A percentile compares a stretch with the other conserved stretches of the same genome.
Conservation (phyloP, 2,329 filamentous ascomycete genomes). For the Cercospora sojina region DNA sequence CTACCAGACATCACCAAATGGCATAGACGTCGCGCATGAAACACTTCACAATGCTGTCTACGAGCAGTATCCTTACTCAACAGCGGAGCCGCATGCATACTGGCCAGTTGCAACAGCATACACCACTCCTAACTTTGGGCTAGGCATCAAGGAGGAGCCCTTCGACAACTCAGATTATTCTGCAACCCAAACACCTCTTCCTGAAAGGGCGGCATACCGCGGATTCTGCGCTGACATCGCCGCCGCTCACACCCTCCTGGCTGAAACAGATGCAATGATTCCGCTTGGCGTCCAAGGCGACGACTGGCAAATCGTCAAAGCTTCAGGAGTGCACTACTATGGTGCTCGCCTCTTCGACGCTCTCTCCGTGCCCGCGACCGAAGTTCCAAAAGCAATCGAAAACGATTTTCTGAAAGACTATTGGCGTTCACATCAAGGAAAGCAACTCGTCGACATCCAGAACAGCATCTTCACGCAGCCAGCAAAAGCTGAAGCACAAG, state of each 20-base stretch:
- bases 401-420: conserved; percentile 13
- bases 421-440: conserved; percentile 18
- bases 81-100: not conserved
- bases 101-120: not conserved
- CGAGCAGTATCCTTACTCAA: not conserved
- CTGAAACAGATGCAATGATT: not conserved
- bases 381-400: not conserved
- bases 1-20: not conserved
- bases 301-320: conserved; percentile 10
- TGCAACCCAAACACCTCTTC: not conserved
- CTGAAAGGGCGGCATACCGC: not conserved
- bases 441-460: conserved; percentile 4
- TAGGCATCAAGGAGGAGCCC: not conserved
- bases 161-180: not conserved
- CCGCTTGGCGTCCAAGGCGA: conserved; percentile 3
- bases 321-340: conserved; percentile 1
- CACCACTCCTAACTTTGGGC: not conserved
- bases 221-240: not conserved
- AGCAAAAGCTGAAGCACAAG: conserved; percentile 15
- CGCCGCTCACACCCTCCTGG: not conserved
- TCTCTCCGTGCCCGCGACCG: not conserved
- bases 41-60: not conserved
- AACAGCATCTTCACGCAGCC: not conserved
- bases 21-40: not conserved
- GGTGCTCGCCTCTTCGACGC: conserved; percentile 16